Evolutionary conservation across 179 eudicot species (phyloP), one percentile per base, ranked within the genome.

Genomic region (Silene coronaria): DNA sequence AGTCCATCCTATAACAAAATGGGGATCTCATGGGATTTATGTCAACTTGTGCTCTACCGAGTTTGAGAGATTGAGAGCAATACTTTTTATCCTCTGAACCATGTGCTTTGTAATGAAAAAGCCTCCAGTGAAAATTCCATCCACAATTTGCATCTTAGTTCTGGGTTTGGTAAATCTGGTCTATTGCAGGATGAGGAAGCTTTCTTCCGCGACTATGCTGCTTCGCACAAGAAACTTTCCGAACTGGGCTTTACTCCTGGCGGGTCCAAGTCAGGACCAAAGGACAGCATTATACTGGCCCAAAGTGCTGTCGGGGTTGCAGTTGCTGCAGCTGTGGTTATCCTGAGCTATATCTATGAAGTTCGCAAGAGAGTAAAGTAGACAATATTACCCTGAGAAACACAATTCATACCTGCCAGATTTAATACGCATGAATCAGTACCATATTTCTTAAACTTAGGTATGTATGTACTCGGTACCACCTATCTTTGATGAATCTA

Each of bases 141-240:
- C 45, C 59, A 59, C 53, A 72, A n/a, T 30, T 30, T 36, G 32
- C 3, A 45, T 12, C 51, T 45, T 59, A 58, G n/a, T 13, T 13
- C 51, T 16, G 51, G 14, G 16, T 24, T 36, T 26, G 66, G 55
- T 26, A 26, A 53, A 17, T 17, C 4, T 73, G 53, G 30, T 38
- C 10, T 70, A 1, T 83, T 82, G 80, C 90, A 93, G 98, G 97
- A 93, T 78, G 98, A 93, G 84, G 97, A 93, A 62, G 96, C 90
- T 68, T 93, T 93, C 85, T 93, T 91, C 75, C 86, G 81, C 26
- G 97, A 93, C 75, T 93, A 93, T 62, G 97, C 97, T 17, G 83
- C 77, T 64, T 88, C 98, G 16, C 98, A 93, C 87, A 93, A 93
- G 90, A 93, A 90, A 73, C 97, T 93, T 48, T 93, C 98, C 0